Percentiles rank a stretch among this genome's conserved stretches.
Evolutionary conservation across 2,329 filamentous ascomycete species (phyloP).

Genomic region (Penicillium occitanis): DNA sequence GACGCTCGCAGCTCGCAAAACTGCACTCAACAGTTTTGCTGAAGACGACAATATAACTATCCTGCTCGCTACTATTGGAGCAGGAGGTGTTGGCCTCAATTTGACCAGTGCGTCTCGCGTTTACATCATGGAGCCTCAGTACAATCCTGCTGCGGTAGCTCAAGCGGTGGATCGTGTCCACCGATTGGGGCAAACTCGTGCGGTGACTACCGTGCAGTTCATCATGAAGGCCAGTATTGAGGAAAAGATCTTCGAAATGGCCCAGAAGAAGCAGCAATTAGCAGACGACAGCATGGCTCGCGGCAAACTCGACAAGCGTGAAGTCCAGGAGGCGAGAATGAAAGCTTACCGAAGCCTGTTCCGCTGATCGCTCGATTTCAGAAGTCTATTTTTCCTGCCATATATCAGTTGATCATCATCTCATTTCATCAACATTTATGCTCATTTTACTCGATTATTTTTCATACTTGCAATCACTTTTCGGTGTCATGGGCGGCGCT

Average conservation of each 20-base stretch:
- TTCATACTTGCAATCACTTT: constrained; percentile 19
- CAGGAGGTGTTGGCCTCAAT: constrained; percentile 88
- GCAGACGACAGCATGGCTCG: constrained; percentile 83
- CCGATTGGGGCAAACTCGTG: constrained; percentile 83
- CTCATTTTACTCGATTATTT: constrained; percentile 18
- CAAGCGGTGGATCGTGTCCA: constrained; percentile 94
- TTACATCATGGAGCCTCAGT: constrained; percentile 98
- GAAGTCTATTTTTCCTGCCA: background rate
- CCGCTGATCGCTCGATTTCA: constrained; percentile 31
- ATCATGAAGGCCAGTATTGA: constrained; percentile 92
- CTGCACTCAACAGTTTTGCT: constrained; percentile 75
- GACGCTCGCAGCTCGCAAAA: constrained; percentile 69
- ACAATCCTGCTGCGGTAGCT: constrained; percentile 91
- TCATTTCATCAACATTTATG: background rate
- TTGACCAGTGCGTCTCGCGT: constrained; percentile 81
- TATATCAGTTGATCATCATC: background rate
- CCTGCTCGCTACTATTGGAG: constrained; percentile 88
- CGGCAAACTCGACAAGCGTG: constrained; percentile 57
- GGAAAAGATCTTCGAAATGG: constrained; percentile 85
- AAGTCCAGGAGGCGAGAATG: constrained; percentile 65
- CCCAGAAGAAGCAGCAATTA: constrained; percentile 88
- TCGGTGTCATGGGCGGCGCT: constrained; percentile 17
- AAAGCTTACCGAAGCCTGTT: constrained; percentile 63
- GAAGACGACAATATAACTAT: constrained; percentile 70
- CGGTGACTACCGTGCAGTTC: constrained; percentile 81